phyloP scores from a whole-genome alignment of 345 rosid genomes.

The Acer campestre region DNA sequence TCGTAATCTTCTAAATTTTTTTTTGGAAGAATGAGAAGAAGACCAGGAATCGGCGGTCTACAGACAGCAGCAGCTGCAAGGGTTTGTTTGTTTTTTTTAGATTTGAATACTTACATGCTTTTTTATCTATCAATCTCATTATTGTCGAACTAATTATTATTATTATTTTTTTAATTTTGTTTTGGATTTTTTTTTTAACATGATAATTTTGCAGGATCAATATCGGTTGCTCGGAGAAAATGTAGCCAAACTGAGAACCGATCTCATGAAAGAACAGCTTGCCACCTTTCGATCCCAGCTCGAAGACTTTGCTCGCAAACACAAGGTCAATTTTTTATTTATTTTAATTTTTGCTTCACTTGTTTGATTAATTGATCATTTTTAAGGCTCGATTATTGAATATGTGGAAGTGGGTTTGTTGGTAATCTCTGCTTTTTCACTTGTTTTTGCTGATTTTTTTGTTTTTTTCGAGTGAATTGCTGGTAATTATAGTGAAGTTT shows the following conservation, averaged over 20 bases:
- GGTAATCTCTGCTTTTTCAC: neutral
- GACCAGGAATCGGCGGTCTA: constrained; percentile 90
- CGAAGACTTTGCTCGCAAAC: constrained; percentile 89
- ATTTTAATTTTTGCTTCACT: neutral
- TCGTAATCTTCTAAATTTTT: too few relatives aligned
- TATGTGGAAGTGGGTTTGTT: neutral
- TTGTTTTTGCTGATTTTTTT: neutral
- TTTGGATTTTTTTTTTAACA: neutral
- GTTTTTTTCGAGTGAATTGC: too few relatives aligned
- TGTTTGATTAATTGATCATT: neutral
- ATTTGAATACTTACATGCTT: neutral
- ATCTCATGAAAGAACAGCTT: constrained; percentile 98
- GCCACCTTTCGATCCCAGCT: constrained; percentile 84
- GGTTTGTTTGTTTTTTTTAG: constrained; percentile 37
- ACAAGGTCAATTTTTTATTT: constrained; percentile 54
- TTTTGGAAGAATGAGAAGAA: constrained; percentile 53
- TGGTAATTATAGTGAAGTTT: neutral
- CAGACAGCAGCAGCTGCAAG: constrained; percentile 79
- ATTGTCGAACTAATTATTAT: neutral
- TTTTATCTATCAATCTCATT: neutral
- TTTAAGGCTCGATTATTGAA: neutral
- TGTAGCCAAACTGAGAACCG: constrained; percentile 83
- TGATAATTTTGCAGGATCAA: constrained; percentile 52
- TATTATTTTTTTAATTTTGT: neutral
- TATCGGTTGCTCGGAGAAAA: constrained; percentile 83